Percentiles rank a stretch among this genome's conserved stretches.
Conservation (phyloP, 805 yeast species). For the Diddensiella transvaalensis region DNA sequence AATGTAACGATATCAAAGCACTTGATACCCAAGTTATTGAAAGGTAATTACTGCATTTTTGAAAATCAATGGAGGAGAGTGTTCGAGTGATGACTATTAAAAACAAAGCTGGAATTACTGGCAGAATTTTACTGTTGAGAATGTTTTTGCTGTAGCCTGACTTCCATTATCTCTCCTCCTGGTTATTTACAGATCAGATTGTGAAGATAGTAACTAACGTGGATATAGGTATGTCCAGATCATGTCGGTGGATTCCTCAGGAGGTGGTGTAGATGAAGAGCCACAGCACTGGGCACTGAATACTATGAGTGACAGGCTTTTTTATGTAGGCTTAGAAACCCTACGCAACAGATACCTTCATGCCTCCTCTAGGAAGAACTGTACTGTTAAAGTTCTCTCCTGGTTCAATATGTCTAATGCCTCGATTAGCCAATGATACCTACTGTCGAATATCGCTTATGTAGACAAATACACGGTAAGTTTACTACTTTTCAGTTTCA, state of each 20-base stretch:
- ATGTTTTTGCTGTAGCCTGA: constrained; percentile 50
- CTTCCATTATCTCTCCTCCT: constrained; percentile 9
- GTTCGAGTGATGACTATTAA: constrained; percentile 42
- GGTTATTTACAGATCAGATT: not conserved
- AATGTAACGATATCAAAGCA: no score
- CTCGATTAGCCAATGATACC: no score
- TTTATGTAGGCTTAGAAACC: constrained; percentile 93
- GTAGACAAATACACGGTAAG: no score
- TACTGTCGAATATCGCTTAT: no score
- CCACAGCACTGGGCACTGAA: constrained; percentile 99
- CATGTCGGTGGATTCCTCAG: not conserved
- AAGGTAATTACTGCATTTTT: not conserved
- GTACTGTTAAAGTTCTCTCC: no score
- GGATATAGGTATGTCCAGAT: constrained; percentile 1
- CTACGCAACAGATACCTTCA: constrained; percentile 69
- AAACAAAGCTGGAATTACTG: constrained; percentile 99
- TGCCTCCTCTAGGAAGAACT: no score
- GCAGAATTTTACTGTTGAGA: constrained; percentile 86
- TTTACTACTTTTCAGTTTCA: no score
- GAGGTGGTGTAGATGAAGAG: constrained; percentile 55
- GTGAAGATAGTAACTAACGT: constrained; percentile 8
- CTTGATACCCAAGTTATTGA: not conserved
- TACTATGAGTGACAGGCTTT: constrained; percentile 91
- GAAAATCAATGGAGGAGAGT: not conserved
- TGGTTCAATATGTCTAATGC: no score